A percentile compares a stretch with the other conserved stretches of the same genome.
These are phyloP conservation scores for Gillenia trifoliata DNA, from an alignment of 306 rosid species.

Conservation along the genomic window DNA sequence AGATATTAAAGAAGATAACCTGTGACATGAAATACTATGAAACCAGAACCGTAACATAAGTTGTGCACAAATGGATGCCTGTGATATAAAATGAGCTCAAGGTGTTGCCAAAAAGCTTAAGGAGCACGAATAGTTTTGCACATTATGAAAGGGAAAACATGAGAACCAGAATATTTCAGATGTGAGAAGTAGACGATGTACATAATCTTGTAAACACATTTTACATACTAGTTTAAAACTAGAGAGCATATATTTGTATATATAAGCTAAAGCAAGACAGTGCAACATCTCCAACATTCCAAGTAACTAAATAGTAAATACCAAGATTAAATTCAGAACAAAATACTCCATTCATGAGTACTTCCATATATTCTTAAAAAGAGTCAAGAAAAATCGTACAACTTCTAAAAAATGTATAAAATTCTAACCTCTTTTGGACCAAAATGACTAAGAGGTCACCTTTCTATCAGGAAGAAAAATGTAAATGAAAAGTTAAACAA, in stretches of 20 bases:
- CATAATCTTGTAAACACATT: neutral
- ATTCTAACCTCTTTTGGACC: neutral
- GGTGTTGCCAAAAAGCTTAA: neutral
- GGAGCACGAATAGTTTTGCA: neutral
- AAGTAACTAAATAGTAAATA: neutral
- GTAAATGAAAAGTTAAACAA: neutral
- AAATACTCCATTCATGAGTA: neutral
- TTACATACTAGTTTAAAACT: too few species aligned
- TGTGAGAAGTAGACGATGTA: neutral
- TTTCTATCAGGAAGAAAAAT: neutral
- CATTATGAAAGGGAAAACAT: neutral
- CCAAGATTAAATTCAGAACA: neutral
- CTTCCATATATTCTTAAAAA: neutral
- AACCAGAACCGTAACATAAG: neutral
- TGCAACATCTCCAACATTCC: neutral
- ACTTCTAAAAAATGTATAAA: neutral
- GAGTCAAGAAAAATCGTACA: neutral
- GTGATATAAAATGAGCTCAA: neutral
- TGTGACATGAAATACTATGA: neutral
- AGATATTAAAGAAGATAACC: constrained; percentile 7
- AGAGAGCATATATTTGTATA: neutral
- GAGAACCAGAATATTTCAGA: neutral
- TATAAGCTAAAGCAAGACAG: neutral
- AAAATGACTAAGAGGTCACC: neutral
- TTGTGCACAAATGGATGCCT: neutral